Conservation (phyloP, 768 basidiomycete genomes). For the Agaricus subrufescens region DNA sequence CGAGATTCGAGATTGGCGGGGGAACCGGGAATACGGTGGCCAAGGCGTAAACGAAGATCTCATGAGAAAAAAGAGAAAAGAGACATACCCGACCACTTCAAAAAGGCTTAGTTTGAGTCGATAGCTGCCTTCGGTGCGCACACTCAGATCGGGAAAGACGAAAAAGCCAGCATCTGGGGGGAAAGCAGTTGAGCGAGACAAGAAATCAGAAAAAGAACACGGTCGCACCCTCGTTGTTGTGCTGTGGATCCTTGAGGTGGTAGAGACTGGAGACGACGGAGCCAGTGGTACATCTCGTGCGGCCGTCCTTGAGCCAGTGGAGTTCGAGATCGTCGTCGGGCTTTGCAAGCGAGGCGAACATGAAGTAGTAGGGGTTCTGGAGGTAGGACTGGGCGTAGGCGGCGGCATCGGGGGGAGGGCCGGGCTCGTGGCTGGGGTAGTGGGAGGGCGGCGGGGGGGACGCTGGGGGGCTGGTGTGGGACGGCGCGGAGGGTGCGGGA, state of each 20-base stretch:
- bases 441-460: background rate
- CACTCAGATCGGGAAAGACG: conserved; percentile 92
- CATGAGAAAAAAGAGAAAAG: background rate
- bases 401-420: conserved; percentile 24
- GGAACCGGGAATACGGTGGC: conserved; percentile 5
- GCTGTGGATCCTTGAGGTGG: conserved; percentile 74
- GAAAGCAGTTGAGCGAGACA: conserved; percentile 9
- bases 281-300: conserved; percentile 88
- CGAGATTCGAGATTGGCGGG: background rate
- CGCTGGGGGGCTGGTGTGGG: conserved; percentile 6
- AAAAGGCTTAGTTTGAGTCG: conserved; percentile 69
- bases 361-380: conserved; percentile 94
- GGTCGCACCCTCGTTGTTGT: conserved; percentile 39
- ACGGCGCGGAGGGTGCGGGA: conserved; percentile 24
- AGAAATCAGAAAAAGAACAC: background rate
- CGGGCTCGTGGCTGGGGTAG: conserved; percentile 13
- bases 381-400: conserved; percentile 60
- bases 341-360: conserved; percentile 88
- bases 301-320: conserved; percentile 85
- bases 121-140: conserved; percentile 90
- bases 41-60: background rate
- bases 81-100: conserved; percentile 85
- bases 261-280: conserved; percentile 88
- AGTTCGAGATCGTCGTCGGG: conserved; percentile 87
- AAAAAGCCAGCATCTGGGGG: conserved; percentile 85